Conservation (phyloP, 2,329 filamentous ascomycete genomes). For the Colletotrichum neosansevieriae region DNA sequence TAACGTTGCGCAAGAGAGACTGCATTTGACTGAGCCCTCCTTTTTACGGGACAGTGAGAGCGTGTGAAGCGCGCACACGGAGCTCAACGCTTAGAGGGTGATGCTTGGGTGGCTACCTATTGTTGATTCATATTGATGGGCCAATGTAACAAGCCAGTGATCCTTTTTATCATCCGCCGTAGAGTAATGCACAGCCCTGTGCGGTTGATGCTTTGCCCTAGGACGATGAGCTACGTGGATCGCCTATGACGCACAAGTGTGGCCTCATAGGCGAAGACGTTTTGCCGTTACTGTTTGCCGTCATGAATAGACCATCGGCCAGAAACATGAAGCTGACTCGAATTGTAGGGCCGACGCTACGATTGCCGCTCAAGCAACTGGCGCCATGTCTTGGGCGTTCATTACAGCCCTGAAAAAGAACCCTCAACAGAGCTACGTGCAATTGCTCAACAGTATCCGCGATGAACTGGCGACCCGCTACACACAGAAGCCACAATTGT, state of each 20-base stretch:
- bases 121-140: neutral
- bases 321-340: constrained; percentile 9
- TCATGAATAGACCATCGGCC: no score
- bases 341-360: constrained; percentile 85
- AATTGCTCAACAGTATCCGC: constrained; percentile 95
- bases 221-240: constrained; percentile 60
- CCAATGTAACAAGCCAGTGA: neutral
- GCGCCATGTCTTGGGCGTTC: constrained; percentile 99
- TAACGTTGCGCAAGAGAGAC: no score
- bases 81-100: neutral
- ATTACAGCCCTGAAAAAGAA: constrained; percentile 95
- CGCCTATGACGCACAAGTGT: constrained; percentile 29
- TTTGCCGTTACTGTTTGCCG: no score
- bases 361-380: constrained; percentile 90
- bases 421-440: constrained; percentile 97
- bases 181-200: constrained; percentile 53
- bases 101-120: neutral
- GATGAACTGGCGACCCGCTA: constrained; percentile 92
- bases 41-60: neutral
- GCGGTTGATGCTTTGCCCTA: constrained; percentile 55
- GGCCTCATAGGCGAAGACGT: neutral
- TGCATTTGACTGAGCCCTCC: constrained; percentile 4
- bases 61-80: neutral
- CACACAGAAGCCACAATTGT: constrained; percentile 94
- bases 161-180: constrained; percentile 51